Evolutionary conservation across 2,329 filamentous ascomycete species (phyloP), one percentile per base, ranked within the genome.

Genomic region (Didymella pinodella): DNA sequence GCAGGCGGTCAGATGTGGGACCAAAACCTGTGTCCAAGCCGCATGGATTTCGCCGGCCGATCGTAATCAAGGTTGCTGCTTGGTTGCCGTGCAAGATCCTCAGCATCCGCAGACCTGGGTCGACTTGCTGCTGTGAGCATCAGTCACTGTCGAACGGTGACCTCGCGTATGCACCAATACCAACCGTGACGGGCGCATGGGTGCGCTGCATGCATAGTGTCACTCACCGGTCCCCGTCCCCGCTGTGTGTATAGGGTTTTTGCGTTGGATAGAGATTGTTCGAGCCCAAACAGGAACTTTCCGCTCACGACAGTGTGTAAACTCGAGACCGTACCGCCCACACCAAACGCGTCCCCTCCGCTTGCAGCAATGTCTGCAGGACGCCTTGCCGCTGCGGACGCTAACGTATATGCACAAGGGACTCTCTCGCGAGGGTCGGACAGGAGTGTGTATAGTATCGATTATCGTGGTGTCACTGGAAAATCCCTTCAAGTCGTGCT

Each of bases 381-480:
- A 52, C 14, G 62, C 66, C 61, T 57, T 63, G 65, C 65, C 61
- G 58, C 56, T 46, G 53, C 63, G 43, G 53, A 58, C 54, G 54
- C 62, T 61, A 63, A 62, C 52, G 45, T 43, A 22, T 36, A 41
- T 32, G 45, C 46, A 40, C 44, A 51, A 51, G 34, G 55, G 44
- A 48, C 26, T 28, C 29, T 45, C 49, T 49, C 45, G 38, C 49
- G 40, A 62, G 36, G 32, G 45, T 53, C 55, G 29, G 45, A 43
- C 44, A 54, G 40, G 25, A 32, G 46, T 11, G 48, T 47, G 57
- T 57, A 38, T 60, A 48, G 49, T 47, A 63, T 64, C 61, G 60
- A 65, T 64, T 65, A 57, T 66, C 60, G 60, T 62, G 46, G 63
- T 57, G 57, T 50, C 47, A 61, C 48, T 54, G 46, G 45, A 31